Base-by-base conservation (phyloP, 1,284 basidiomycete genomes). In the Tranzscheliella williamsii region DNA sequence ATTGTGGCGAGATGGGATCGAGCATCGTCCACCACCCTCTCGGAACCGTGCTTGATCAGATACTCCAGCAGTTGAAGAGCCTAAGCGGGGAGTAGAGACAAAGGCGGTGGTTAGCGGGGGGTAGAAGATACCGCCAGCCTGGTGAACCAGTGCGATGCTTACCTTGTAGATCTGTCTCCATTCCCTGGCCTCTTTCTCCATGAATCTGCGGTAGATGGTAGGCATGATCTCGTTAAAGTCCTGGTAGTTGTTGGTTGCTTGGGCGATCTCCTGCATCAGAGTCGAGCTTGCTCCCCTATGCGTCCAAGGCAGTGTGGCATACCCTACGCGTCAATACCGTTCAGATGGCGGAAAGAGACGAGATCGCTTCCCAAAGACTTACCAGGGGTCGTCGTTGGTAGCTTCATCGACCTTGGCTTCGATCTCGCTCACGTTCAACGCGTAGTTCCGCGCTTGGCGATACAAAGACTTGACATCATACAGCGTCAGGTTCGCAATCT, bases 161-260 rank as follows among this genome's bases (percentile, higher is more conserved):
- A 57, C 63, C 83, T 99, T 99, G 85, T 99, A 99, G 61, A 99
- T 98, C 80, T 98, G 93, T 31, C 94, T 84, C 94, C 94, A 99
- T 78, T 99, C 91, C 23, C 88, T 83, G 0, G 95, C 95, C 79
- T 98, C 95, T 81, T 96, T 97, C 79, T 93, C 90, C 46, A 80
- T 80, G 55, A 81, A 81, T 21, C 90, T 85, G 4, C 87, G 84
- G 79, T 96, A 98, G 71, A 97, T 96, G 73, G 87, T 88, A 2
- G 95, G 94, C 92, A 99, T 97, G 76, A 98, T 92, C 81, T 99
- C 95, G 80, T 98, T 98, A 81, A 99, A 99, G 69, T 94, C 86
- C 82, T 94, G 91, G 81, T 91, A 95, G 76, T 91, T 93, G 80
- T 91, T 89, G 6, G 91, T 94, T 68, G 89, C 90, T 83, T 89